Evolutionary conservation across 106 monocot genomes (phyloP).

Genomic region (Triglochin maritima): DNA sequence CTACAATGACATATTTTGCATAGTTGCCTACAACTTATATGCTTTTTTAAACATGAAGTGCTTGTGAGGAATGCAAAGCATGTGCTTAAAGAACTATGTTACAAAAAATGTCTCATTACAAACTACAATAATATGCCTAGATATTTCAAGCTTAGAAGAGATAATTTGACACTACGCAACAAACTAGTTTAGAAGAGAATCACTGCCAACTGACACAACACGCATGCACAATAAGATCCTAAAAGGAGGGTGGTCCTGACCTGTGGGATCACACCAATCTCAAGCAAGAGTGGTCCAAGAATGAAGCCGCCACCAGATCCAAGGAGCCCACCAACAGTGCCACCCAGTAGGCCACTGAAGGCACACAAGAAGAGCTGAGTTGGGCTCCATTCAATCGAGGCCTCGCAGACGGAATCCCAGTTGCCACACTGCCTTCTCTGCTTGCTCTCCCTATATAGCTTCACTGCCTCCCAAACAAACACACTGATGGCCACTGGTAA

Average conservation of each 20-base stretch:
- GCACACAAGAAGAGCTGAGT: constrained; percentile 72
- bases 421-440: constrained; percentile 46
- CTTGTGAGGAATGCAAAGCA: too few relatives aligned
- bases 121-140: neutral
- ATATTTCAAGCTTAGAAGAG: neutral
- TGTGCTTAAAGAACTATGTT: too few relatives aligned
- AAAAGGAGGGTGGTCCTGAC: constrained; percentile 15
- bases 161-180: neutral
- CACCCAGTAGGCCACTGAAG: constrained; percentile 67
- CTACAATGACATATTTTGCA: too few relatives aligned
- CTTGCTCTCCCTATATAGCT: constrained; percentile 59
- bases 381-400: constrained; percentile 70
- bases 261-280: constrained; percentile 91
- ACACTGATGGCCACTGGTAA: constrained; percentile 55
- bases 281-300: constrained; percentile 87
- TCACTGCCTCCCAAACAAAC: constrained; percentile 55
- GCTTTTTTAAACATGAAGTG: too few relatives aligned
- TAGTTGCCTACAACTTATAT: too few relatives aligned
- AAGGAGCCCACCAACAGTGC: constrained; percentile 87
- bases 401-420: constrained; percentile 76
- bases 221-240: neutral
- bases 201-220: neutral
- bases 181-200: neutral
- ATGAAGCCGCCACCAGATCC: constrained; percentile 99
- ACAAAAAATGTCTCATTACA: too few relatives aligned